Evolutionary conservation across 2,329 filamentous ascomycete species (phyloP).

Genomic region (Botrytis squamosa): DNA sequence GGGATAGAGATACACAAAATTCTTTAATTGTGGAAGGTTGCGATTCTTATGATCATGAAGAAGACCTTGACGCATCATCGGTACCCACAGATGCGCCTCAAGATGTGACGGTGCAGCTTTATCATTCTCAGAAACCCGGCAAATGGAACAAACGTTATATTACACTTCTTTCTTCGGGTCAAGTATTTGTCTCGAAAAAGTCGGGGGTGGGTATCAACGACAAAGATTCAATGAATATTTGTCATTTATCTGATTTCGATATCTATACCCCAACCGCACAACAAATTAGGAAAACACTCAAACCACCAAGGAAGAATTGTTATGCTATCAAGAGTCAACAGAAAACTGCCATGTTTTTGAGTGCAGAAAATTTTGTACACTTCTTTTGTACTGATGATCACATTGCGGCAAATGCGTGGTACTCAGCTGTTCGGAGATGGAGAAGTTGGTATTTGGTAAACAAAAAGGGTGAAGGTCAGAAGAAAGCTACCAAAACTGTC

Average conservation of each 20-base stretch:
- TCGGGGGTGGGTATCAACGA: conserved; percentile 54
- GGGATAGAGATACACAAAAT: conserved; percentile 81
- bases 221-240: conserved; percentile 69
- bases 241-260: conserved; percentile 89
- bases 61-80: conserved; percentile 62
- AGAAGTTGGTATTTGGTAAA: conserved; percentile 89
- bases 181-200: conserved; percentile 71
- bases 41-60: conserved; percentile 53
- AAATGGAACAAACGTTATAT: conserved; percentile 89
- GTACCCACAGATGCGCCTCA: conserved; percentile 64
- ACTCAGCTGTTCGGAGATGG: conserved; percentile 73
- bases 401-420: conserved; percentile 65
- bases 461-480: conserved; percentile 51
- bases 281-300: conserved; percentile 68
- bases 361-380: conserved; percentile 83
- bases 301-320: conserved; percentile 80
- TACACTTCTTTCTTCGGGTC: conserved; percentile 70
- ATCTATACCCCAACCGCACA: conserved; percentile 75
- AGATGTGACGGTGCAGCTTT: conserved; percentile 68
- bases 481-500: conserved; percentile 32
- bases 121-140: conserved; percentile 76
- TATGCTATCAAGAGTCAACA: conserved; percentile 92
- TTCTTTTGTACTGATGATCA: conserved; percentile 83
- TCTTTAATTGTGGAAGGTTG: conserved; percentile 65
- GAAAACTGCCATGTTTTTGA: conserved; percentile 79